phyloP scores from a whole-genome alignment of 208 protist species.

The Strigomonas culicis region DNA sequence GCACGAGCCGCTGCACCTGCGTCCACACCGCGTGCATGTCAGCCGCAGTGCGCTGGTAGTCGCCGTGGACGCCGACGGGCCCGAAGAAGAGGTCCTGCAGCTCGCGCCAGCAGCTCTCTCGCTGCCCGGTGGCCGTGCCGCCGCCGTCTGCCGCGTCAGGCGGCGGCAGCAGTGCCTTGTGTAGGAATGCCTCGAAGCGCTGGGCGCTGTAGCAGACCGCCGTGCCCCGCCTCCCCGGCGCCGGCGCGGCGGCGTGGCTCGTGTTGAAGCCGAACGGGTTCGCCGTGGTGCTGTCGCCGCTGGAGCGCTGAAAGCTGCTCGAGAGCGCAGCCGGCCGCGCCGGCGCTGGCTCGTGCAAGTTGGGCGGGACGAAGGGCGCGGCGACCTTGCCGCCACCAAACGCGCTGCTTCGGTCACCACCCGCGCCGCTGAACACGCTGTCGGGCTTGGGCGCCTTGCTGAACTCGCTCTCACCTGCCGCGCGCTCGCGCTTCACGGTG shows the following conservation, averaged over 20 bases:
- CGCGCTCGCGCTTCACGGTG: background rate
- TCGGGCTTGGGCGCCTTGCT: background rate
- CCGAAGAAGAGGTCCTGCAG: background rate
- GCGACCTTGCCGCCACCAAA: background rate
- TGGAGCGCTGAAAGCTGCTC: background rate
- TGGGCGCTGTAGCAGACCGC: background rate
- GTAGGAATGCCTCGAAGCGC: background rate
- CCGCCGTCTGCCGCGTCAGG: no score
- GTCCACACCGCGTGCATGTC: background rate
- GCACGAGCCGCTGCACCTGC: background rate
- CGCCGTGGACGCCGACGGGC: background rate
- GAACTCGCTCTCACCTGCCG: no score
- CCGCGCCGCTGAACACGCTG: background rate
- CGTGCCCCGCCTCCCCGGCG: background rate
- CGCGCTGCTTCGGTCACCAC: no score
- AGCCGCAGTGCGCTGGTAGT: background rate
- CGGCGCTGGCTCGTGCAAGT: background rate
- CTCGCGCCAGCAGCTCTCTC: background rate
- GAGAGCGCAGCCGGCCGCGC: no score
- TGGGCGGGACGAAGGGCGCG: background rate
- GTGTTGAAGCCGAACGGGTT: background rate
- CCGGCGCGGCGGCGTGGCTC: background rate
- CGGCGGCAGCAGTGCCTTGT: background rate
- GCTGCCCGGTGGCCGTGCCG: background rate
- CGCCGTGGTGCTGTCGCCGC: background rate